These are phyloP conservation scores for Aspergillus coremiiformis DNA, from an alignment of 495 filamentous ascomycete genomes.

Conservation along the genomic window DNA sequence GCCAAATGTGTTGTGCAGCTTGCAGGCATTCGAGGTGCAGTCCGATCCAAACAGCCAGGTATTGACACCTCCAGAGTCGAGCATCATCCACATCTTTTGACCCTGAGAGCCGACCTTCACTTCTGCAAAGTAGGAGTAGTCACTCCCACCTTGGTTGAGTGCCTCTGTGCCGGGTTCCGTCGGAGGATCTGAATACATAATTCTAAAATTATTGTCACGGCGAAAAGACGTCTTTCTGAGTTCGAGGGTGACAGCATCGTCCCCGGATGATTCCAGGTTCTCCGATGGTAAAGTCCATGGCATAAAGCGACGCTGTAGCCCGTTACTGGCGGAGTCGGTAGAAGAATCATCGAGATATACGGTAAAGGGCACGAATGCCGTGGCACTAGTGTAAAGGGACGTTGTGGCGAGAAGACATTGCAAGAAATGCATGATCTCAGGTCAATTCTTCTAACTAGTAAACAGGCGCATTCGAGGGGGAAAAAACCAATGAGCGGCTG, in stretches of 20 bases:
- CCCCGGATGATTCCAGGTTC: slow-evolving; percentile 13
- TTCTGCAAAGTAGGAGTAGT: slow-evolving; percentile 69
- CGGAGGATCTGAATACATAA: slow-evolving; percentile 49
- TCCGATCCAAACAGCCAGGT: slow-evolving; percentile 69
- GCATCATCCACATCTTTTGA: slow-evolving; percentile 60
- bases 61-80: slow-evolving; percentile 72
- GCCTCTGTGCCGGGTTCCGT: slow-evolving; percentile 50
- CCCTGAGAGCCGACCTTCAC: slow-evolving; percentile 58
- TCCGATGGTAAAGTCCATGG: slow-evolving; percentile 20
- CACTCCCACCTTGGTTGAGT: slow-evolving; percentile 66
- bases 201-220: slow-evolving; percentile 46
- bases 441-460: neutral
- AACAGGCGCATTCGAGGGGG: neutral
- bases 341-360: slow-evolving; percentile 7
- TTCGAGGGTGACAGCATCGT: slow-evolving; percentile 21
- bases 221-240: slow-evolving; percentile 28
- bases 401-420: slow-evolving; percentile 25
- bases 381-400: slow-evolving; percentile 12
- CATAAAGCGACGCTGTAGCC: slow-evolving; percentile 26
- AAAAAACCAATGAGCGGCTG: neutral
- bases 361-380: slow-evolving; percentile 17
- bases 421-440: slow-evolving; percentile 31
- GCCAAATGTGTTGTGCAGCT: slow-evolving; percentile 59
- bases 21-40: slow-evolving; percentile 56
- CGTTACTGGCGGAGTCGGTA: neutral